A percentile compares a stretch with the other conserved stretches of the same genome.
Conservation (phyloP, 768 basidiomycete genomes). For the Naganishia kalamii region DNA sequence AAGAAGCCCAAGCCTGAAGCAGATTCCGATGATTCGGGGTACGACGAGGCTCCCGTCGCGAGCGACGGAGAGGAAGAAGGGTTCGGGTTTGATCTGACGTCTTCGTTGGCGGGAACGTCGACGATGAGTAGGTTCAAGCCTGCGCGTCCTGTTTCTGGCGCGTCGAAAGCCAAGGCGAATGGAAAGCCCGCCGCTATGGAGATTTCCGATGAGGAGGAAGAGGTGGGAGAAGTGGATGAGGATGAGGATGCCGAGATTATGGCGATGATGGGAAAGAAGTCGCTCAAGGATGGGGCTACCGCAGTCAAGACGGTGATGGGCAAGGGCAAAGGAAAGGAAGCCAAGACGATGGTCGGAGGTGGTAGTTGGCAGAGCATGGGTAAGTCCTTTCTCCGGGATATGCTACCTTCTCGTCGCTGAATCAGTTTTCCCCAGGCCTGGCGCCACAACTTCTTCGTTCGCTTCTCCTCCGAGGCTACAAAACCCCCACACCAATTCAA, state of each 20-base stretch:
- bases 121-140: background rate
- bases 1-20: slow-evolving; percentile 12
- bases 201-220: too few species aligned
- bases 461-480: slow-evolving; percentile 83
- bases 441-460: slow-evolving; percentile 76
- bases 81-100: slow-evolving; percentile 4
- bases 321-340: slow-evolving; percentile 64
- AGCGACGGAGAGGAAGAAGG: slow-evolving; percentile 8
- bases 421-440: slow-evolving; percentile 54
- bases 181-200: background rate
- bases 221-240: background rate
- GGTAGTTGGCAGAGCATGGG: slow-evolving; percentile 97
- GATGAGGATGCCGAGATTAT: slow-evolving; percentile 56
- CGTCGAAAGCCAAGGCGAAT: background rate
- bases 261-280: slow-evolving; percentile 63
- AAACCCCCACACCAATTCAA: slow-evolving; percentile 93
- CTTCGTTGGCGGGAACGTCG: slow-evolving; percentile 1
- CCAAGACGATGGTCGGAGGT: slow-evolving; percentile 75
- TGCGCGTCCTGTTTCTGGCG: background rate
- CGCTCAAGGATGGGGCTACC: slow-evolving; percentile 66
- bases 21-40: slow-evolving; percentile 17
- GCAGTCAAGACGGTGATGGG: slow-evolving; percentile 56
- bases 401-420: background rate
- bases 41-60: slow-evolving; percentile 14
- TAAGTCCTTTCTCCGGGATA: slow-evolving; percentile 45